Conservation (phyloP, 169 alveolate species). For the Plasmodium malariae region DNA sequence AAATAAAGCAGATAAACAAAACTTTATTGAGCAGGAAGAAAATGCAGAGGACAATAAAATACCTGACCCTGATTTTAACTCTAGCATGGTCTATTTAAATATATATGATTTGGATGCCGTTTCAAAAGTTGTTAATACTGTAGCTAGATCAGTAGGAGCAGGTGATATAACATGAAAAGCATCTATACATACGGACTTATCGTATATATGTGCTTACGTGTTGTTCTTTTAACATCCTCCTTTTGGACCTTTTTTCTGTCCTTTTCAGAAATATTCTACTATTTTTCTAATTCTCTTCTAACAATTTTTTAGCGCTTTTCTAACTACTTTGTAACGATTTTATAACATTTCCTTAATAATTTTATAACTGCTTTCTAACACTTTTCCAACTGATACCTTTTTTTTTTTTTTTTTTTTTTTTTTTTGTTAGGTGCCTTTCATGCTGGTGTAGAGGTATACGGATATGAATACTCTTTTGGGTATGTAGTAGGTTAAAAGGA, state of each 20-base stretch:
- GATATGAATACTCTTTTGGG: constrained; percentile 84
- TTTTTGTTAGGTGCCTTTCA: constrained; percentile 79
- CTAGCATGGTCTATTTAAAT: constrained; percentile 79
- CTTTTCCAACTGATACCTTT: not conserved
- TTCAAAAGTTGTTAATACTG: constrained; percentile 79
- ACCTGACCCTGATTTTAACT: constrained; percentile 34
- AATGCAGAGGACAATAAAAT: not conserved
- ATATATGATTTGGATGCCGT: constrained; percentile 84
- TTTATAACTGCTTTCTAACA: not conserved
- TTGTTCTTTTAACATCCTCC: not conserved
- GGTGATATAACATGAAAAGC: constrained; percentile 23
- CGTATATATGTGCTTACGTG: not conserved
- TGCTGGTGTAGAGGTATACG: constrained; percentile 87
- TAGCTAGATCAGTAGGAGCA: constrained; percentile 84
- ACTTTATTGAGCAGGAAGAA: not conserved
- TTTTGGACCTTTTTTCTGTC: not conserved
- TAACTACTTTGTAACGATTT: too few relatives aligned
- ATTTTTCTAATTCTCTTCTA: too few relatives aligned
- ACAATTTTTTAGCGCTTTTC: too few relatives aligned
- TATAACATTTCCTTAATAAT: too few relatives aligned
- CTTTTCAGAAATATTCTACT: too few relatives aligned
- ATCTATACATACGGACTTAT: too few relatives aligned
- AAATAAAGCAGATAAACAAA: constrained; percentile 8
- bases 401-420: not conserved
- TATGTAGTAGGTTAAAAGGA: constrained; percentile 41